Evolutionary conservation across 768 basidiomycete species (phyloP).

Genomic region (Heimioporus sp.): DNA sequence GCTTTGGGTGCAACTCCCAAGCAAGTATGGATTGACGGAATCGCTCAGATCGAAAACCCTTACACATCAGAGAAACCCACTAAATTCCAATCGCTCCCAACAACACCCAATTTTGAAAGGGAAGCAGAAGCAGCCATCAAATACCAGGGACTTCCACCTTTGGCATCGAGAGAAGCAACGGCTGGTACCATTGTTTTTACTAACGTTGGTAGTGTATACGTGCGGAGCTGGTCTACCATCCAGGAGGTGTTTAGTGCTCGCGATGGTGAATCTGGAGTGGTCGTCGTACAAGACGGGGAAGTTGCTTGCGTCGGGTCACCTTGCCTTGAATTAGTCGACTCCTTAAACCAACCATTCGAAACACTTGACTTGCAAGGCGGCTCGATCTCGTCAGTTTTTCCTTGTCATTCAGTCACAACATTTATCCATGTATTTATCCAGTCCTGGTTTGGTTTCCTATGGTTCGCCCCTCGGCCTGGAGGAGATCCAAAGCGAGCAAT

Average conservation of each 20-base stretch:
- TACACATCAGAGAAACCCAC: conserved; percentile 52
- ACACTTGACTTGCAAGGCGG: conserved; percentile 65
- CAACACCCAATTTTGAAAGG: conserved; percentile 60
- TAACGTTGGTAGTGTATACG: conserved; percentile 56
- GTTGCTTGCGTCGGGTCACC: conserved; percentile 50
- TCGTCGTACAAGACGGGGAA: conserved; percentile 51
- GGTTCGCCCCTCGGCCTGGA: conserved; percentile 48
- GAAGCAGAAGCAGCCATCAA: conserved; percentile 57
- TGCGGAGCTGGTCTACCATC: conserved; percentile 30
- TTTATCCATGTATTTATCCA: conserved; percentile 16
- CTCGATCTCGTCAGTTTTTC: conserved; percentile 43
- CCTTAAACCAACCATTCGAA: conserved; percentile 27
- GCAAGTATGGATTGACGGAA: conserved; percentile 86
- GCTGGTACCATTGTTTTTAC: conserved; percentile 54
- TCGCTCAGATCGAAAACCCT: conserved; percentile 58
- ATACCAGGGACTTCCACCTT: conserved; percentile 71
- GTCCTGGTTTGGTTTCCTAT: conserved; percentile 45
- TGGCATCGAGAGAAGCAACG: conserved; percentile 41
- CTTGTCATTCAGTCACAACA: conserved; percentile 2
- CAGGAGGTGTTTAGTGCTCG: conserved; percentile 18
- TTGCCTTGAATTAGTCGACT: conserved; percentile 20
- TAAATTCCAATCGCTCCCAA: conserved; percentile 49
- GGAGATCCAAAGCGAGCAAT: conserved; percentile 52
- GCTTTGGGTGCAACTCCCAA: conserved; percentile 73
- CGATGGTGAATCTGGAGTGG: conserved; percentile 33